Evolutionary conservation across 495 filamentous ascomycete species (phyloP).

Genomic region (Evernia prunastri): DNA sequence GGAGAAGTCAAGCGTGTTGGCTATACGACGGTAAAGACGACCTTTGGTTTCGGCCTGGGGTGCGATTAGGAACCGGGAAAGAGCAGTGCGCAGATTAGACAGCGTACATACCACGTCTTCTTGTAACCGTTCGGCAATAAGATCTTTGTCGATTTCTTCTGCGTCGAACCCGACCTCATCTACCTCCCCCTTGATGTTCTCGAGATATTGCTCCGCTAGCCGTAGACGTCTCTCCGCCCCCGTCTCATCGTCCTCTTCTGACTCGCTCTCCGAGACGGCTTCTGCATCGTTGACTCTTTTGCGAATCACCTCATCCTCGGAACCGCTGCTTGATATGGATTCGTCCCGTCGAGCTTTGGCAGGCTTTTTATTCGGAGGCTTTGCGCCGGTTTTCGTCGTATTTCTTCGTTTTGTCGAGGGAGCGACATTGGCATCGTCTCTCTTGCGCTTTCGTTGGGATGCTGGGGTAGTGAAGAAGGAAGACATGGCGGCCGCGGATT

Average conservation of each 20-base stretch:
- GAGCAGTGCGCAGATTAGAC: background rate
- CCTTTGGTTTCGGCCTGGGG: slow-evolving; percentile 75
- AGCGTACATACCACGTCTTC: slow-evolving; percentile 57
- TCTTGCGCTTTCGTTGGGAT: slow-evolving; percentile 76
- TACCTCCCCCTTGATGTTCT: slow-evolving; percentile 80
- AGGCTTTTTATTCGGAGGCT: slow-evolving; percentile 25
- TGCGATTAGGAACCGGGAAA: background rate
- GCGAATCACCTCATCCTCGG: slow-evolving; percentile 49
- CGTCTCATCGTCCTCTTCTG: slow-evolving; percentile 66
- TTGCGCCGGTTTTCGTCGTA: slow-evolving; percentile 30
- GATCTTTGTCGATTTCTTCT: slow-evolving; percentile 81
- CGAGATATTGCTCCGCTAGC: slow-evolving; percentile 86
- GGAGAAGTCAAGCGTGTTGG: slow-evolving; percentile 58
- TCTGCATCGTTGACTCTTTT: slow-evolving; percentile 30
- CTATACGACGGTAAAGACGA: slow-evolving; percentile 72
- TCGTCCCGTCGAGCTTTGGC: slow-evolving; percentile 49
- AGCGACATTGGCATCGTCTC: slow-evolving; percentile 42
- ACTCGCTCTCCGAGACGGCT: slow-evolving; percentile 43
- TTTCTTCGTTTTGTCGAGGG: slow-evolving; percentile 49
- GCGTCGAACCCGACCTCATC: slow-evolving; percentile 83
- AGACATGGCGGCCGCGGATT: slow-evolving; percentile 49
- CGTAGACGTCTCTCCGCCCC: slow-evolving; percentile 79
- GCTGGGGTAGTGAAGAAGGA: slow-evolving; percentile 79
- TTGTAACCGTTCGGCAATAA: slow-evolving; percentile 81
- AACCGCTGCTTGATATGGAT: slow-evolving; percentile 83